Base-by-base conservation (phyloP, 169 alveolate species). In the Plasmodium coatneyi region DNA sequence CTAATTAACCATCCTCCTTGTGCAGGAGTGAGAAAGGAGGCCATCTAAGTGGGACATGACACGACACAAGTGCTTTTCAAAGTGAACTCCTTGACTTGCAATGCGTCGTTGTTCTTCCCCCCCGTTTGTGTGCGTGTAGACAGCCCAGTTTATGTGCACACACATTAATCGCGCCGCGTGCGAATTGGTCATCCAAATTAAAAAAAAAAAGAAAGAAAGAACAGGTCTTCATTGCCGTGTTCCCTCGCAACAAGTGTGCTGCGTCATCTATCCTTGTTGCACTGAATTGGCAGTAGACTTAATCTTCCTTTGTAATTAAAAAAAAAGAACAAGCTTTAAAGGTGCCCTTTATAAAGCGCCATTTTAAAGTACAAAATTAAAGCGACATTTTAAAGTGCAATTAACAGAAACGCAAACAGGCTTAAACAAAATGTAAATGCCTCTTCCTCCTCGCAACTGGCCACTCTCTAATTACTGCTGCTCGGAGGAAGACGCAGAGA, bases 151-250 rank as follows among this genome's bases (percentile, higher is more conserved):
- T 3, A 19, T 19, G 32, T 60, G 12, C 5, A 14, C 74, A 60
- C 74, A 19, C 34, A 60, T 25, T 60, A 5, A 6, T 25, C 25
- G 16, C 16, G 32, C 32, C 10, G 10, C 14, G 34, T 60, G 74
- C 74, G 5, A 4, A 60, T 16, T 60, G 74, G 39, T 28, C 19
- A 82, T 30, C 39, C 52, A 39, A 82, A 82, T 54, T 82, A 36
- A 80, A 9, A 80, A 84, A 74, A 71, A 72, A 30, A 49, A 80
- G 9, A 80, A 84, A 72, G 46, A 84, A 71, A 82, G 56, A 84
- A 72, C 39, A 84, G 36, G 78, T 49, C 60, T 72, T 49, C 78
- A 52, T 52, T 82, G 32, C 80, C 78, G 28, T 34, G 19, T 72
- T 84, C 78, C 52, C 52, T 83, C 80, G 92, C 60, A 49, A 80